These are phyloP conservation scores for Alternaria hordeiaustralica DNA, from an alignment of 2,329 filamentous ascomycete species.

Conservation along the genomic window DNA sequence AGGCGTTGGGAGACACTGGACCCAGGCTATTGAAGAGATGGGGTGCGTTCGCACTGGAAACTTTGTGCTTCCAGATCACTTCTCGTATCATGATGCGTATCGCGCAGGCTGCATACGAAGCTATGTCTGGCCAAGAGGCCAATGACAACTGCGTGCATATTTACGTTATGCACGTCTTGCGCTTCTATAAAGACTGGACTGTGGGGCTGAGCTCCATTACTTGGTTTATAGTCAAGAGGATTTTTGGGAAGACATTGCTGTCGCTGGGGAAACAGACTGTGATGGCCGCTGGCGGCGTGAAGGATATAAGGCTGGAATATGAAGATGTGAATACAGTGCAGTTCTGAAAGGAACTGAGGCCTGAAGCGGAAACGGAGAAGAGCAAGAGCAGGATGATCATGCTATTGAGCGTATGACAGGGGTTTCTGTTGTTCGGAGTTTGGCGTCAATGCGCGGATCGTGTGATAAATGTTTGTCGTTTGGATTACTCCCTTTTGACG, in stretches of 20 bases:
- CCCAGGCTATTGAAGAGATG: background rate
- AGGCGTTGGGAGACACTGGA: background rate
- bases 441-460: background rate
- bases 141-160: background rate
- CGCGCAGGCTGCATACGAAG: background rate
- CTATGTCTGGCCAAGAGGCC: background rate
- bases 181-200: conserved; percentile 1
- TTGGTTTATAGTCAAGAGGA: background rate
- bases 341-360: background rate
- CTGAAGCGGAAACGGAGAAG: background rate
- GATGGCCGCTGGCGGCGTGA: background rate
- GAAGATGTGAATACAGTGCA: background rate
- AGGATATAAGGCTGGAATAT: background rate
- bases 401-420: accelerated
- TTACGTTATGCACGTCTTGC: background rate
- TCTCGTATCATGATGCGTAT: background rate
- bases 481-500: background rate
- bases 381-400: accelerated
- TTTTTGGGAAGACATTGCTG: too few species aligned
- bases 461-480: background rate
- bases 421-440: background rate
- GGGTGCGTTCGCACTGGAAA: background rate
- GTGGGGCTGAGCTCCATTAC: background rate
- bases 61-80: background rate
- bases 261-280: background rate